Percentiles rank a stretch among this genome's conserved stretches.
Conservation (phyloP, 495 filamentous ascomycete genomes). For the Filosporella fistucella region DNA sequence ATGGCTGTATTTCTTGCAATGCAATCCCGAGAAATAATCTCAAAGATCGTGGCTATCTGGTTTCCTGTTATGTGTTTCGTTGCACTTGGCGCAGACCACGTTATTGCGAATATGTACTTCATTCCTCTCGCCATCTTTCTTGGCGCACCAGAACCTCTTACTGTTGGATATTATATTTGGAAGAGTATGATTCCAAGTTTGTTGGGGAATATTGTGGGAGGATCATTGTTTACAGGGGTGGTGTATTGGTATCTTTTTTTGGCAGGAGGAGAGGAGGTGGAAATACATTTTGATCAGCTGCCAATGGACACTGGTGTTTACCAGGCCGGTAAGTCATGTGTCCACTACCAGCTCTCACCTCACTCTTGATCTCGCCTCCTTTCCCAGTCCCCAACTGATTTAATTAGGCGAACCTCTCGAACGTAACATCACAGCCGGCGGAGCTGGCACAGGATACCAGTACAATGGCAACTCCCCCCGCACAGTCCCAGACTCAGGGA, state of each 20-base stretch:
- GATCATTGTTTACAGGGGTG: constrained; percentile 41
- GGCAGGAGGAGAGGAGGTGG: constrained; percentile 7
- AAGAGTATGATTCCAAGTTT: constrained; percentile 57
- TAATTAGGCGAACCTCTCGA: too few relatives aligned
- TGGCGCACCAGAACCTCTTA: constrained; percentile 38
- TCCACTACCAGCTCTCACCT: too few relatives aligned
- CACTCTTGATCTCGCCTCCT: too few relatives aligned
- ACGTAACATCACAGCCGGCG: too few relatives aligned
- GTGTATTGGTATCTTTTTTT: constrained; percentile 52
- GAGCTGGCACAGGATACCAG: too few relatives aligned
- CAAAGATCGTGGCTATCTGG: constrained; percentile 61
- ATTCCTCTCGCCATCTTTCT: constrained; percentile 54
- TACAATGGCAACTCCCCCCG: too few relatives aligned
- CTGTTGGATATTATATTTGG: constrained; percentile 56
- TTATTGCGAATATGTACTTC: constrained; percentile 64
- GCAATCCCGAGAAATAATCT: constrained; percentile 48
- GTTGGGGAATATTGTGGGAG: constrained; percentile 56
- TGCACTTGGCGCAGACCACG: constrained; percentile 54
- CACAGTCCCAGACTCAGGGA: too few relatives aligned
- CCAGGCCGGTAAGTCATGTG: too few relatives aligned
- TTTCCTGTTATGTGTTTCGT: constrained; percentile 59
- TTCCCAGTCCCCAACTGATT: too few relatives aligned
- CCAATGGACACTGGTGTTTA: too few relatives aligned
- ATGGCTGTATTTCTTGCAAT: constrained; percentile 53
- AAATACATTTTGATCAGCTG: constrained; percentile 20